Conservation (phyloP, 2,329 filamentous ascomycete species). For the Pleomassaria siparia region DNA sequence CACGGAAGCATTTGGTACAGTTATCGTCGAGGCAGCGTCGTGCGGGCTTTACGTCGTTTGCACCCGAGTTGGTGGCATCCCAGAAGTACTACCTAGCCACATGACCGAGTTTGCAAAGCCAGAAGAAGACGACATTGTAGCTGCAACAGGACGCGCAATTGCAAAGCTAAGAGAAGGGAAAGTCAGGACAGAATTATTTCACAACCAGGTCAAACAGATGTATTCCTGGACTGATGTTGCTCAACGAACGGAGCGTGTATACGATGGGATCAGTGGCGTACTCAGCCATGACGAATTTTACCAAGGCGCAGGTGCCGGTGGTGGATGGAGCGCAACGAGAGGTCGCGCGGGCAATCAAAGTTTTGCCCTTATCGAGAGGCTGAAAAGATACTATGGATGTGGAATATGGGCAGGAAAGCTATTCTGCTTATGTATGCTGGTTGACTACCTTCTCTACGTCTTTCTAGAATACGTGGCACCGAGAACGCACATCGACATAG, state of each 20-base stretch:
- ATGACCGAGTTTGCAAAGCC: slow-evolving; percentile 98
- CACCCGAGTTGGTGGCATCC: slow-evolving; percentile 94
- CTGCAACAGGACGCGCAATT: slow-evolving; percentile 87
- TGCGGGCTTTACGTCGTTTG: slow-evolving; percentile 97
- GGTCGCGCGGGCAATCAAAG: slow-evolving; percentile 72
- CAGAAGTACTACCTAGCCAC: slow-evolving; percentile 89
- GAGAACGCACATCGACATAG: slow-evolving; percentile 81
- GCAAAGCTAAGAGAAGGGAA: slow-evolving; percentile 80
- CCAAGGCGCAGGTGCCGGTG: slow-evolving; percentile 71
- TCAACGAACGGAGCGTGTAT: slow-evolving; percentile 88
- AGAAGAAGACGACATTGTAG: slow-evolving; percentile 91
- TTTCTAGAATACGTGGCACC: slow-evolving; percentile 87
- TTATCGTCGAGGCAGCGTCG: slow-evolving; percentile 94
- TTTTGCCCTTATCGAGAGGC: slow-evolving; percentile 88
- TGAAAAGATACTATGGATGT: slow-evolving; percentile 97
- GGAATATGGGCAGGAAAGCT: slow-evolving; percentile 98
- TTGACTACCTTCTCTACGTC: slow-evolving; percentile 90
- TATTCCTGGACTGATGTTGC: slow-evolving; percentile 98
- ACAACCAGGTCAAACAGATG: slow-evolving; percentile 97
- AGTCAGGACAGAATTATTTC: slow-evolving; percentile 89
- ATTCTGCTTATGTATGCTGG: slow-evolving; percentile 90
- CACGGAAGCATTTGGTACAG: slow-evolving; percentile 96
- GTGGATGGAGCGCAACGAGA: slow-evolving; percentile 67
- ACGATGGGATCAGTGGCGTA: slow-evolving; percentile 87
- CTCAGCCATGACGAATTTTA: slow-evolving; percentile 87